These are phyloP conservation scores for Scheffersomyces quercinus DNA, from an alignment of 1,139 yeast genomes.

Conservation along the genomic window DNA sequence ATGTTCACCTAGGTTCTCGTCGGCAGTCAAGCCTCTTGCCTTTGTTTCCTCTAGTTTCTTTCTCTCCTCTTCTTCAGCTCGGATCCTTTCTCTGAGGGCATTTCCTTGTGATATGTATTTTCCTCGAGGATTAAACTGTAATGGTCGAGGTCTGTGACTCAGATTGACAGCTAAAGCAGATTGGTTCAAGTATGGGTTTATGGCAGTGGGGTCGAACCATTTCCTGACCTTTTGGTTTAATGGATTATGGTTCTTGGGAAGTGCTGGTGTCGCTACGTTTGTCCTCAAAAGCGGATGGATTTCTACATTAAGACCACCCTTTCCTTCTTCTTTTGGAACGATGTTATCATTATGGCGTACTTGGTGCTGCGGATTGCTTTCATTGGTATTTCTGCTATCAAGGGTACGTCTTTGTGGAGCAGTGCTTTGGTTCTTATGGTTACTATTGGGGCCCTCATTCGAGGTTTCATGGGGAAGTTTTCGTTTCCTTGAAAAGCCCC, in stretches of 20 bases:
- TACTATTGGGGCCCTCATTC: neutral
- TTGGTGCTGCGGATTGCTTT: neutral
- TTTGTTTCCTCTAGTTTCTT: conserved; percentile 23
- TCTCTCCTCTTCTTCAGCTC: conserved; percentile 30
- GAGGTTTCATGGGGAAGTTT: too few species aligned
- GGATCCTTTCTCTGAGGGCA: conserved; percentile 43
- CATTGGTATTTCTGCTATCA: neutral
- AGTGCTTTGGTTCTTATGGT: neutral
- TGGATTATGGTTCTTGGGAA: conserved; percentile 31
- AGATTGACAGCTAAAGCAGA: conserved; percentile 16
- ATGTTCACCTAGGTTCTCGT: conserved; percentile 52
- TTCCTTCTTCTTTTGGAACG: conserved; percentile 10
- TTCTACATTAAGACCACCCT: conserved; percentile 52
- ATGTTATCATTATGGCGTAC: neutral
- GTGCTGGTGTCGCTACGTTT: conserved; percentile 24
- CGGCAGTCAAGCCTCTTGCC: conserved; percentile 48
- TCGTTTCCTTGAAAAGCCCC: too few species aligned
- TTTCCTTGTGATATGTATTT: conserved; percentile 61
- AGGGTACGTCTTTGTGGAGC: neutral
- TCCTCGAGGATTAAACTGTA: conserved; percentile 60
- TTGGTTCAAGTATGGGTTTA: conserved; percentile 67
- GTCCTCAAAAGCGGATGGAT: conserved; percentile 50
- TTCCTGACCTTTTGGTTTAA: conserved; percentile 28
- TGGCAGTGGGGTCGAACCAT: conserved; percentile 38
- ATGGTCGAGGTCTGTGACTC: conserved; percentile 27